phyloP scores from a whole-genome alignment of 352 stramenopile genomes.

The Globisporangium middletonii region DNA sequence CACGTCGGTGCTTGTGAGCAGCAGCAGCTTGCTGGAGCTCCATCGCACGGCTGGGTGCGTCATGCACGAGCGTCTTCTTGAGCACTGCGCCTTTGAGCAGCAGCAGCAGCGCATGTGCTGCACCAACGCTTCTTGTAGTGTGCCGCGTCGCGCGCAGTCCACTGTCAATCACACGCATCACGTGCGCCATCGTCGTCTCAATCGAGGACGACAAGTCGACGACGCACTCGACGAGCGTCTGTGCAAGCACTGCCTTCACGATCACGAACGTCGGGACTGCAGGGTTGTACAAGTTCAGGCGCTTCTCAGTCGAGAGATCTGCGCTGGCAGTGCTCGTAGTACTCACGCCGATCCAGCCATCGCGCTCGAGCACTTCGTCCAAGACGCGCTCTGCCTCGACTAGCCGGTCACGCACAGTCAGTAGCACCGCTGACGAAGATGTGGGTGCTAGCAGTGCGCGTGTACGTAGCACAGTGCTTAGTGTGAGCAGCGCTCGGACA shows the following conservation, averaged over 20 bases:
- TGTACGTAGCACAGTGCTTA: conserved; percentile 28
- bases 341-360: conserved; percentile 53
- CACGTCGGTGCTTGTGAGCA: conserved; percentile 6
- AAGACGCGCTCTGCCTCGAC: conserved; percentile 36
- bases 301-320: conserved; percentile 14
- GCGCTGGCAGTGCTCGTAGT: not conserved
- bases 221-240: conserved; percentile 41
- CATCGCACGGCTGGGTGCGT: not conserved
- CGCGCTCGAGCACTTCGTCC: conserved; percentile 34
- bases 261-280: conserved; percentile 42
- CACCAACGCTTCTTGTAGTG: conserved; percentile 29
- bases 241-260: conserved; percentile 41
- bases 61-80: conserved; percentile 30
- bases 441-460: conserved; percentile 19
- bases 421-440: conserved; percentile 9
- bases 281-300: conserved; percentile 51
- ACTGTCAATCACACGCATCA: conserved; percentile 25
- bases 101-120: conserved; percentile 39
- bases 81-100: conserved; percentile 46
- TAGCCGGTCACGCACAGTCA: conserved; percentile 15
- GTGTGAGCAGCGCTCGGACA: conserved; percentile 29
- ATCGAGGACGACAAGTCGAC: not conserved
- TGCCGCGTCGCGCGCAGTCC: conserved; percentile 38
- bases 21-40: not conserved
- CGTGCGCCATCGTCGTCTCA: conserved; percentile 16